A percentile compares a stretch with the other conserved stretches of the same genome.
Evolutionary conservation across 306 rosid genomes (phyloP).

Genomic region (Carpinus viminea): DNA sequence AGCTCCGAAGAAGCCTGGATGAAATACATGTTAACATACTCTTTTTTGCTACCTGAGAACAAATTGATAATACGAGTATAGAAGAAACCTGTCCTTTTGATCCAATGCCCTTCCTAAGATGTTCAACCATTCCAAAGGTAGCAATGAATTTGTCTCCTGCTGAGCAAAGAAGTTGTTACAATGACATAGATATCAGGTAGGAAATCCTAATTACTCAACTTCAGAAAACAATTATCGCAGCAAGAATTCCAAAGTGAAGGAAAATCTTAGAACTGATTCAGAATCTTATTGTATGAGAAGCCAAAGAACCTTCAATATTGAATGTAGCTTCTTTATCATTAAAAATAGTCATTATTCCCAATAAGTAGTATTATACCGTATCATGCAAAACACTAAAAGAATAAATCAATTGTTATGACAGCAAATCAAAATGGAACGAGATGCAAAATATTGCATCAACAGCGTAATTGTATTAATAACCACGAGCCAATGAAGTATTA

Average conservation of each 20-base stretch:
- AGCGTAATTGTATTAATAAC: background rate
- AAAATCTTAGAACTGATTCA: background rate
- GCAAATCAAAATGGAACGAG: background rate
- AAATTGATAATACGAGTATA: constrained; percentile 2
- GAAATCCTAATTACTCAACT: constrained; percentile 9
- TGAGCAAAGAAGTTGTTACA: constrained; percentile 25
- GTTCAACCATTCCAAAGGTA: constrained; percentile 82
- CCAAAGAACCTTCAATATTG: background rate
- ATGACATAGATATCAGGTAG: background rate
- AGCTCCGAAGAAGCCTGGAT: constrained; percentile 14
- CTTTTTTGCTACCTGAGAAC: constrained; percentile 17
- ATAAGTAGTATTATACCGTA: background rate
- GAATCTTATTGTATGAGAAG: background rate
- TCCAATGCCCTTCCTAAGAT: constrained; percentile 76
- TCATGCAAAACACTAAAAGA: background rate
- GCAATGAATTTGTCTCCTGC: constrained; percentile 59
- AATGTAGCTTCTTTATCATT: background rate
- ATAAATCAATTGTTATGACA: background rate
- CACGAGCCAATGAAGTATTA: background rate
- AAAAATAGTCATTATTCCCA: background rate
- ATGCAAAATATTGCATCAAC: background rate
- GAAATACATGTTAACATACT: constrained; percentile 16
- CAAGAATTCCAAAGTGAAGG: background rate
- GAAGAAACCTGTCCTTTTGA: constrained; percentile 69
- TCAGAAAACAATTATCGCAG: constrained; percentile 13